phyloP scores from a whole-genome alignment of 2,329 filamentous ascomycete species.

The Sclerotinia glacialis region DNA sequence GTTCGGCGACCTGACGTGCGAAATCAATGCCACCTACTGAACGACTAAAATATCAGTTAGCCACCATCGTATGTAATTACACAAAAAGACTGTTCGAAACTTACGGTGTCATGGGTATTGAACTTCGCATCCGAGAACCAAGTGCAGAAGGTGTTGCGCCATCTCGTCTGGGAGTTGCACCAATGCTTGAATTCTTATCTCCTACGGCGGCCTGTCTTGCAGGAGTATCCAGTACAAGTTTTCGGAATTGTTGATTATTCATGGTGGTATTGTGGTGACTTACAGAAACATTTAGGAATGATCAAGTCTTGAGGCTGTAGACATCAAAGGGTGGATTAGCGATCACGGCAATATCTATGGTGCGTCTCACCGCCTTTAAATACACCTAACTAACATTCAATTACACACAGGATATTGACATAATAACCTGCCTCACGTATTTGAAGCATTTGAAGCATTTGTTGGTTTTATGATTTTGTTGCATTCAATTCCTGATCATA shows the following conservation, averaged over 20 bases:
- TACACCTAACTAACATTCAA: neutral
- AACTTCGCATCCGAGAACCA: conserved; percentile 74
- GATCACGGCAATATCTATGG: neutral
- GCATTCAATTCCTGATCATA: neutral
- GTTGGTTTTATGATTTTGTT: no score
- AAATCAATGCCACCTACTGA: conserved; percentile 61
- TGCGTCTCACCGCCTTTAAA: neutral
- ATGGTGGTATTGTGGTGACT: conserved; percentile 49
- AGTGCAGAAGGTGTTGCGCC: conserved; percentile 55
- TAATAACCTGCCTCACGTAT: neutral
- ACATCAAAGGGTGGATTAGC: neutral
- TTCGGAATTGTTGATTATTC: conserved; percentile 95
- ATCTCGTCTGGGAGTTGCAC: conserved; percentile 43
- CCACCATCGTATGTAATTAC: neutral
- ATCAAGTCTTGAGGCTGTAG: neutral
- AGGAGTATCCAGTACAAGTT: conserved; percentile 62
- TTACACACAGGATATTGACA: neutral
- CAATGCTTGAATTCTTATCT: conserved; percentile 26
- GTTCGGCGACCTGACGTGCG: conserved; percentile 79
- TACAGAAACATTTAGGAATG: neutral
- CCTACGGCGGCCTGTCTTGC: conserved; percentile 38
- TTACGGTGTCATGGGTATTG: conserved; percentile 92
- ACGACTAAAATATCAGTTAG: conserved; percentile 23
- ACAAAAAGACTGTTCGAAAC: conserved; percentile 37
- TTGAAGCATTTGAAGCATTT: neutral